phyloP scores from a whole-genome alignment of 2,329 filamentous ascomycete genomes.

The Blastomyces silverae region DNA sequence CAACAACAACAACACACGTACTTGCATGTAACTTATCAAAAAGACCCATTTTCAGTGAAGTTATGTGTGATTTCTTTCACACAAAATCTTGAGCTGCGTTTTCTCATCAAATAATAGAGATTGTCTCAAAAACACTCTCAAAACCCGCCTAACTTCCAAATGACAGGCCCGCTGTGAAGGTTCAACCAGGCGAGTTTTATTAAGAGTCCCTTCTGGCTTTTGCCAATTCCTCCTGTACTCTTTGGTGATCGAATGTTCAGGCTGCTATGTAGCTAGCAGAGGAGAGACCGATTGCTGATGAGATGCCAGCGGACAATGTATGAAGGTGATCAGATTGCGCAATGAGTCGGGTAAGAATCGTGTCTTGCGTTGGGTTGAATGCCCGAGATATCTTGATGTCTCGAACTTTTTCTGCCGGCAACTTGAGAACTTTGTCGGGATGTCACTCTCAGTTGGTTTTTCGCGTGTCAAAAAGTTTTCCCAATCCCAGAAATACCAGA shows the following conservation, averaged over 20 bases:
- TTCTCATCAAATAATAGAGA: background rate
- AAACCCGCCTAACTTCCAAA: background rate
- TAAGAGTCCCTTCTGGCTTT: background rate
- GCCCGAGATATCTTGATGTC: background rate
- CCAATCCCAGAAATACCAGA: background rate
- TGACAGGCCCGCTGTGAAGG: background rate
- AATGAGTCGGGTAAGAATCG: background rate
- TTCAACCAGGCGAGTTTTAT: background rate
- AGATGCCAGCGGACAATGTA: background rate
- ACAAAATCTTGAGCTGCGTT: background rate
- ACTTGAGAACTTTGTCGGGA: background rate
- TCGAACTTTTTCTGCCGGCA: background rate
- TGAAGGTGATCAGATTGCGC: background rate
- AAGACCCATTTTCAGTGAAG: constrained; percentile 39
- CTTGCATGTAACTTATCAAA: constrained; percentile 47
- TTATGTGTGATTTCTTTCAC: background rate
- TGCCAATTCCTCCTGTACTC: background rate
- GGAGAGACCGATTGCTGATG: background rate
- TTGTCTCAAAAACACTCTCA: background rate
- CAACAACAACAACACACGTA: constrained; percentile 28
- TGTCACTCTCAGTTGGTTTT: background rate
- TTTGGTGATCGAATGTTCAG: constrained; percentile 2
- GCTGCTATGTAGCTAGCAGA: background rate
- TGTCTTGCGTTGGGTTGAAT: background rate
- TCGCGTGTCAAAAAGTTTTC: background rate